These are phyloP conservation scores for Penicillium freii DNA, from an alignment of 2,329 filamentous ascomycete genomes.

Conservation along the genomic window DNA sequence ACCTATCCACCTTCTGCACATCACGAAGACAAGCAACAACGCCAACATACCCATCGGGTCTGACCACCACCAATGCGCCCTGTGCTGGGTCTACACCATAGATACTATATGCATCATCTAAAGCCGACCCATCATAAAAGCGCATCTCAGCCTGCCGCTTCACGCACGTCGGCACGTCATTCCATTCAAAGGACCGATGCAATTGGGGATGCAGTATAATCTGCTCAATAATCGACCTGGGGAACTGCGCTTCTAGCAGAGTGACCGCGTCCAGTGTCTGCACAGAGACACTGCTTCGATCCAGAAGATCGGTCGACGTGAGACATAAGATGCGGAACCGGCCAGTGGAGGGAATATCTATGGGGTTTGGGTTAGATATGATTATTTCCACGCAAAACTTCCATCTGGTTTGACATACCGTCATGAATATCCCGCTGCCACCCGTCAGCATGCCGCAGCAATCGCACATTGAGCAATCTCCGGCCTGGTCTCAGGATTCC, in stretches of 20 bases:
- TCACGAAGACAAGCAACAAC: slow-evolving; percentile 1
- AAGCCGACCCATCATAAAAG: slow-evolving; percentile 31
- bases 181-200: slow-evolving; percentile 29
- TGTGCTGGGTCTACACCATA: slow-evolving; percentile 34
- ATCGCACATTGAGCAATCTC: slow-evolving; percentile 30
- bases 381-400: background rate
- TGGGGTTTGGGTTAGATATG: background rate
- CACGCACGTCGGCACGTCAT: slow-evolving; percentile 26
- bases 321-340: slow-evolving; percentile 38
- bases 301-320: slow-evolving; percentile 34
- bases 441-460: slow-evolving; percentile 37
- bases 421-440: slow-evolving; percentile 34
- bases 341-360: slow-evolving; percentile 35
- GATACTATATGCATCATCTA: slow-evolving; percentile 35
- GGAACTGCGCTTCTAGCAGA: slow-evolving; percentile 24
- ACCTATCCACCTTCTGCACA: background rate
- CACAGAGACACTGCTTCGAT: slow-evolving; percentile 26
- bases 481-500: slow-evolving; percentile 36
- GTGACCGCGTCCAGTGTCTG: slow-evolving; percentile 24
- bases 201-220: slow-evolving; percentile 33
- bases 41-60: slow-evolving; percentile 42
- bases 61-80: slow-evolving; percentile 35
- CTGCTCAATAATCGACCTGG: slow-evolving; percentile 30
- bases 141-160: slow-evolving; percentile 37
- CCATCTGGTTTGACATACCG: slow-evolving; percentile 2